Base-by-base conservation (phyloP, 192 early-diverging fungal genomes). In the Powellomyces hirtus region DNA sequence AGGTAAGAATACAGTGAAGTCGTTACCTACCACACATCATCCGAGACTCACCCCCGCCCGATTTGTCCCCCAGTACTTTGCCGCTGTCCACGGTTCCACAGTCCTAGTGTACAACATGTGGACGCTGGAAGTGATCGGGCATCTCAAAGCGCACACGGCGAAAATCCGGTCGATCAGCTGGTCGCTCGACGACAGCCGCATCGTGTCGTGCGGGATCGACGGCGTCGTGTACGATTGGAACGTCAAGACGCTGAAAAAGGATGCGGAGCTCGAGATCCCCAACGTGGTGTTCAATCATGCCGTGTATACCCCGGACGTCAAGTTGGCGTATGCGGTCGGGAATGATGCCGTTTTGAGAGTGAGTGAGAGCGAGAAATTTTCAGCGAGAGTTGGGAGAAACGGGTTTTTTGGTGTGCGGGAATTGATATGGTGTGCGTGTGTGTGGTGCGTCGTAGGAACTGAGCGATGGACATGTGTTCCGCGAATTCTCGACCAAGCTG, bases 141-240 rank as follows among this genome's bases (percentile, higher is more conserved):
- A 72, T 61, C 64, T 84, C 36, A 77, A 85, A 71, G 75, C 72
- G 4, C 83, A 83, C 70, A 16, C 45, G 24, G 77, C 76, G n/a
- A 80, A 83, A 75, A 76, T 87, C 35, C 75, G 73, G n/a, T 71
- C 74, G 1, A 76, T 87, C 18, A 50, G 45, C 20, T 87, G 83
- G 83, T 78, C 79, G 27, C 46, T 66, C 31, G 84, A 87, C 61
- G 85, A 87, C 73, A 78, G 66, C n/a, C 55, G 64, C 13, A 8
- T 87, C 0, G 56, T 82, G 11, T 73, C 79, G 13, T 83, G 74
- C 53, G 79, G 78, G n/a, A 38, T 74, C 22, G 85, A 87, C 62
- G 85, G 85, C 1, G 55, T 37, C 10, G 75, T 84, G 14, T 74
- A 72, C 49, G 78, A 81, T 37, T 86, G 82, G 82, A 78, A 81